These are phyloP conservation scores for Boletus reticulatus DNA, from an alignment of 768 basidiomycete genomes.

Conservation along the genomic window DNA sequence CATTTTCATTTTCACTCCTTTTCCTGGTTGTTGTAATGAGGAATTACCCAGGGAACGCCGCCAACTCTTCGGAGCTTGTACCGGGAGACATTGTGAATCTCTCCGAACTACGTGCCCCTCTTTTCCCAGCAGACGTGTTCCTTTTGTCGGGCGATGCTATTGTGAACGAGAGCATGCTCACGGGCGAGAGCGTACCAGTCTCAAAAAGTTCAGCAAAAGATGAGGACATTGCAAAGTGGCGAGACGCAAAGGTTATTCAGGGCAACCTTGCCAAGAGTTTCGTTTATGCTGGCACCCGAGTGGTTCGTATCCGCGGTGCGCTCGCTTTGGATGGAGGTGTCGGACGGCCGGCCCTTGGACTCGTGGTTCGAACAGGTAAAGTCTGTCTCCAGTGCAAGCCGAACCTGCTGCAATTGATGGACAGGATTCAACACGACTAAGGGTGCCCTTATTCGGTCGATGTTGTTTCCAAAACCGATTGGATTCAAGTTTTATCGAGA, in stretches of 20 bases:
- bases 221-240: slow-evolving; percentile 71
- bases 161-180: slow-evolving; percentile 98
- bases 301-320: slow-evolving; percentile 78
- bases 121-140: slow-evolving; percentile 88
- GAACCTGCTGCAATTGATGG: slow-evolving; percentile 7
- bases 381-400: not conserved
- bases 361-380: slow-evolving; percentile 85
- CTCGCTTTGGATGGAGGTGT: slow-evolving; percentile 50
- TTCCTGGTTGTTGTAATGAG: not conserved
- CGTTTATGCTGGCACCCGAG: slow-evolving; percentile 86
- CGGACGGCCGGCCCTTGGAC: slow-evolving; percentile 65
- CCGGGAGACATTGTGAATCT: slow-evolving; percentile 93
- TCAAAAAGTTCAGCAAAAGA: slow-evolving; percentile 86
- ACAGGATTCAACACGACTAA: slow-evolving; percentile 95
- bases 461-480: slow-evolving; percentile 98
- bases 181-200: slow-evolving; percentile 97
- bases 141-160: slow-evolving; percentile 96
- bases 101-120: slow-evolving; percentile 65
- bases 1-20: slow-evolving; percentile 13
- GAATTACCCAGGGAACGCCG: slow-evolving; percentile 54
- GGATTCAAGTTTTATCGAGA: slow-evolving; percentile 99
- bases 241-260: slow-evolving; percentile 53
- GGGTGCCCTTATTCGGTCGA: slow-evolving; percentile 91
- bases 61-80: slow-evolving; percentile 77
- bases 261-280: slow-evolving; percentile 78